These are phyloP conservation scores for Botrytis pseudocinerea DNA, from an alignment of 2,329 filamentous ascomycete genomes.

Conservation along the genomic window DNA sequence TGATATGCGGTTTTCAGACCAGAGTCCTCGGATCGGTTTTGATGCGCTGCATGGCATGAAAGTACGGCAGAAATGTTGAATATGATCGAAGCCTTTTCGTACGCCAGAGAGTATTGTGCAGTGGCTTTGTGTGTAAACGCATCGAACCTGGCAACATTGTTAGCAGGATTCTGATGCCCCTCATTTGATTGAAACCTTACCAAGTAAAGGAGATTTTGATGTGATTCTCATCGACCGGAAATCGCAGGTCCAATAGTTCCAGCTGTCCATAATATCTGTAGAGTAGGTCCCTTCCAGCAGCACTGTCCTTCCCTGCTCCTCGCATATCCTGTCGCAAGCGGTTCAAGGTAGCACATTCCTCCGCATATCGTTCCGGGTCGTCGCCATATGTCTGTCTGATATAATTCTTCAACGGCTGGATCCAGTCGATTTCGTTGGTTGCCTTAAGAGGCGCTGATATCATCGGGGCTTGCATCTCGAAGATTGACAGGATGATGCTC, in stretches of 20 bases:
- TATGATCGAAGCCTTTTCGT: conserved; percentile 98
- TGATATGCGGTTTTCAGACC: conserved; percentile 97
- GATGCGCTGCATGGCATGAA: conserved; percentile 90
- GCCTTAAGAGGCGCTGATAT: conserved; percentile 88
- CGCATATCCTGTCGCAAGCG: conserved; percentile 97
- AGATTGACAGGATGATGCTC: conserved; percentile 4
- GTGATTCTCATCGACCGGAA: conserved; percentile 97
- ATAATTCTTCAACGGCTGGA: conserved; percentile 86
- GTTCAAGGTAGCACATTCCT: conserved; percentile 94
- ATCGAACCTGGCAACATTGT: conserved; percentile 72
- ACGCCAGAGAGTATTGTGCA: conserved; percentile 92
- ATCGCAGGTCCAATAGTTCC: conserved; percentile 88
- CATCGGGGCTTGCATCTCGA: conserved; percentile 82
- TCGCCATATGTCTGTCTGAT: conserved; percentile 94
- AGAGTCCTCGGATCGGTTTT: conserved; percentile 87
- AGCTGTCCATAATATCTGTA: conserved; percentile 98
- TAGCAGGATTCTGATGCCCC: background rate
- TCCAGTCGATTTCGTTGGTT: conserved; percentile 98
- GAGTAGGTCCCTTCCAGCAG: conserved; percentile 85
- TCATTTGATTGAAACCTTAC: conserved; percentile 50
- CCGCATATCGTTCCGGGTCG: conserved; percentile 91
- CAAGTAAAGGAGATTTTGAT: conserved; percentile 99
- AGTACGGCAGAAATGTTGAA: conserved; percentile 98
- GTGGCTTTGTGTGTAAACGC: conserved; percentile 99
- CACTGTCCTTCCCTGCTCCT: conserved; percentile 94